Conservation (phyloP, 345 rosid species). For the Brassica rapa region DNA sequence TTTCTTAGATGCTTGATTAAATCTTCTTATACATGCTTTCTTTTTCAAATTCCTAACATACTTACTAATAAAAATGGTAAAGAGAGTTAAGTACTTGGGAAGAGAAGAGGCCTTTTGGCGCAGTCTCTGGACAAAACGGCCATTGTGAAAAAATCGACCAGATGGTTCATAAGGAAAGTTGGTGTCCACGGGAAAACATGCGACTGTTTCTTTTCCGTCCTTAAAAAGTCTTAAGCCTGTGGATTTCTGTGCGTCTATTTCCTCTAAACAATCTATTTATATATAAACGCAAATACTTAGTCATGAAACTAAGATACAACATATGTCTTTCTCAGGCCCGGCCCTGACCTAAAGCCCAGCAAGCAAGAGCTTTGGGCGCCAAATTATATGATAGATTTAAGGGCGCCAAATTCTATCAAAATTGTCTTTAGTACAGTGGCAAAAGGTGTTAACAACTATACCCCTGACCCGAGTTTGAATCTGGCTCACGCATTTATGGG, state of each 20-base stretch:
- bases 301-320: neutral
- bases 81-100: constrained; percentile 23
- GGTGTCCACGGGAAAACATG: constrained; percentile 26
- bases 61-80: neutral
- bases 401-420: no score
- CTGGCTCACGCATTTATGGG: no score
- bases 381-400: no score
- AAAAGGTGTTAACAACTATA: no score
- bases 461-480: no score
- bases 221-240: constrained; percentile 20
- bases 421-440: no score
- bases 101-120: constrained; percentile 43
- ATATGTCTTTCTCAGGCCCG: neutral
- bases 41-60: neutral
- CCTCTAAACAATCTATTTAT: constrained; percentile 39
- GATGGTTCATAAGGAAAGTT: constrained; percentile 32
- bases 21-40: neutral
- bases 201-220: constrained; percentile 28
- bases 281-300: neutral
- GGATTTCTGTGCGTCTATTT: constrained; percentile 36
- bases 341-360: no score
- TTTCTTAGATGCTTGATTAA: neutral
- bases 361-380: no score
- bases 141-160: constrained; percentile 39
- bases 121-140: constrained; percentile 38